Conservation (phyloP, 768 basidiomycete species). For the Auriscalpium orientale region DNA sequence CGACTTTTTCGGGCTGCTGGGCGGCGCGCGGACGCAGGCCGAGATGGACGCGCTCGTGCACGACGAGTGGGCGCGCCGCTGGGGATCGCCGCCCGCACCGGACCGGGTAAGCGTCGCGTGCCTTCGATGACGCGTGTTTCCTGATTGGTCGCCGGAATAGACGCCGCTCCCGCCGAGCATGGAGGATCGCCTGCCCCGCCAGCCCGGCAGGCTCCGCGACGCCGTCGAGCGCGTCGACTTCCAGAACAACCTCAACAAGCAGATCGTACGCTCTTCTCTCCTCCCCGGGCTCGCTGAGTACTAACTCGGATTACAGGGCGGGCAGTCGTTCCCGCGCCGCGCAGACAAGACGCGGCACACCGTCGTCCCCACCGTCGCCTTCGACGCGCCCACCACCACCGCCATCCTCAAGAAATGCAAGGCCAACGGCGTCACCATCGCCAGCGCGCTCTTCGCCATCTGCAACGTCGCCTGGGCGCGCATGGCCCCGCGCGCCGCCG, state of each 20-base stretch:
- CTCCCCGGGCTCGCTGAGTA: neutral
- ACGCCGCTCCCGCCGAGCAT: slow-evolving; percentile 11
- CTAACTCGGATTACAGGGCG: slow-evolving; percentile 39
- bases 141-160: neutral
- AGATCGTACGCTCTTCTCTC: slow-evolving; percentile 20
- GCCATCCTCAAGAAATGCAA: slow-evolving; percentile 66
- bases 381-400: slow-evolving; percentile 48
- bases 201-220: slow-evolving; percentile 18
- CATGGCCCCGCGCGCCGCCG: slow-evolving; percentile 30
- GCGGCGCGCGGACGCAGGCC: slow-evolving; percentile 21
- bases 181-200: slow-evolving; percentile 25
- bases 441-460: slow-evolving; percentile 66
- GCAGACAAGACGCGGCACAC: slow-evolving; percentile 44
- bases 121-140: neutral
- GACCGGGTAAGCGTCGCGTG: slow-evolving; percentile 23
- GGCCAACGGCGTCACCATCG: slow-evolving; percentile 61
- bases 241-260: slow-evolving; percentile 20
- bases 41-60: slow-evolving; percentile 24
- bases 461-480: slow-evolving; percentile 71
- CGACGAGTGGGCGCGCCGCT: slow-evolving; percentile 28
- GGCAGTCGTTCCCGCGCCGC: slow-evolving; percentile 59
- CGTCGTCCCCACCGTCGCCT: slow-evolving; percentile 61
- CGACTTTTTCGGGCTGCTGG: slow-evolving; percentile 66
- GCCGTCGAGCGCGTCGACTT: slow-evolving; percentile 27
- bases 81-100: slow-evolving; percentile 13